These are phyloP conservation scores for Arabidopsis suecica DNA, from an alignment of 345 rosid species.

Conservation along the genomic window DNA sequence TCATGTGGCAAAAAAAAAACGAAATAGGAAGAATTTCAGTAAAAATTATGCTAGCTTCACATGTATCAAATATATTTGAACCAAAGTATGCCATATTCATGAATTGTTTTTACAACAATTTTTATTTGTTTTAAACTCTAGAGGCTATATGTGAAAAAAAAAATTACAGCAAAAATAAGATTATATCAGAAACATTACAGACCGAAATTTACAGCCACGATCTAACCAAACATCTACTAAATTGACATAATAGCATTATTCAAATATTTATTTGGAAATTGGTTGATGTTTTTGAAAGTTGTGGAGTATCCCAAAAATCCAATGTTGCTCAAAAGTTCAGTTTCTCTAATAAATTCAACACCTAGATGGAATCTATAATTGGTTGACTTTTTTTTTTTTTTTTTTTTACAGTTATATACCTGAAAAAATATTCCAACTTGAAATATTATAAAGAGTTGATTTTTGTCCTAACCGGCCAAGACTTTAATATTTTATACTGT, in stretches of 20 bases:
- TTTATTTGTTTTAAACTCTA: no score
- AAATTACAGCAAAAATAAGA: no score
- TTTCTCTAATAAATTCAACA: neutral
- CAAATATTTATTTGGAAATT: neutral
- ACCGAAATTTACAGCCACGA: no score
- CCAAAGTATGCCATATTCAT: no score
- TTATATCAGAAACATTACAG: no score
- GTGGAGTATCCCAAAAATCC: neutral
- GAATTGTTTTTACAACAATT: no score
- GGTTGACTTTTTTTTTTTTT: slow-evolving; percentile 14
- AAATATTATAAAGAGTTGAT: neutral
- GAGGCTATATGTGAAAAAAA: no score
- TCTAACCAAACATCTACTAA: neutral
- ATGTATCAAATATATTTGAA: no score
- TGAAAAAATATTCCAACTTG: slow-evolving; percentile 8
- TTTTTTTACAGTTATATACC: neutral
- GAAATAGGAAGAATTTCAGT: no score
- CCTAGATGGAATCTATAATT: neutral
- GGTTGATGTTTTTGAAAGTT: neutral
- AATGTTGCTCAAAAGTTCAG: neutral
- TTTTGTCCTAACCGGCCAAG: slow-evolving; percentile 22
- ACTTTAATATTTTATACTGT: neutral
- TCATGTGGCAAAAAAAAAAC: no score
- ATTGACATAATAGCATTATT: neutral
- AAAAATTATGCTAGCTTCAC: no score